phyloP scores from a whole-genome alignment of 1,284 basidiomycete genomes.

The Violaceomyces palustris region DNA sequence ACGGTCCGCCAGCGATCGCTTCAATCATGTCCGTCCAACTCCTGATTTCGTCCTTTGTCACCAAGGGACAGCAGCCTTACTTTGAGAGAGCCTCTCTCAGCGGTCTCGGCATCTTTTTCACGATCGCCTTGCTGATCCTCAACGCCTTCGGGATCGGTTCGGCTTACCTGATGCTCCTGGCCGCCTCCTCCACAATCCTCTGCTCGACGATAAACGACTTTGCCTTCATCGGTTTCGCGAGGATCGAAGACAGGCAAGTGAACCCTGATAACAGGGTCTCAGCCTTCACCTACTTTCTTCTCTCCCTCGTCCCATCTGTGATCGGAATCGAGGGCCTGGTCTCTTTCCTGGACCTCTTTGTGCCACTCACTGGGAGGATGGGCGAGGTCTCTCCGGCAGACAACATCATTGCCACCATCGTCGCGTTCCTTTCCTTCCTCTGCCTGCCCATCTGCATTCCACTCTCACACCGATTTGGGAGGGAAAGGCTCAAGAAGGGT shows the following conservation, averaged over 20 bases:
- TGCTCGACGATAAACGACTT: conserved; percentile 43
- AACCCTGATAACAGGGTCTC: conserved; percentile 40
- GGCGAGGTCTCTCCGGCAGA: conserved; percentile 62
- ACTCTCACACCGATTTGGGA: conserved; percentile 67
- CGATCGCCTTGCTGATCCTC: conserved; percentile 23
- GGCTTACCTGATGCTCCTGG: conserved; percentile 64
- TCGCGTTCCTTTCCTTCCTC: conserved; percentile 58
- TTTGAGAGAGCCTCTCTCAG: conserved; percentile 43
- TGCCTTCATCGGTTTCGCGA: conserved; percentile 27
- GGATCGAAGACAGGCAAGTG: conserved; percentile 31
- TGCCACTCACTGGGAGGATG: conserved; percentile 69
- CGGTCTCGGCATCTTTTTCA: conserved; percentile 34
- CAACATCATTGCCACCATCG: conserved; percentile 72
- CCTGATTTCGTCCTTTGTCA: conserved; percentile 60
- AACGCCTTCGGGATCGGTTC: conserved; percentile 68
- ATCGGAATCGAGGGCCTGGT: conserved; percentile 68
- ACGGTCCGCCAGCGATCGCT: conserved; percentile 64
- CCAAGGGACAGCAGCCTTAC: conserved; percentile 49
- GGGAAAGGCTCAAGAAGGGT: conserved; percentile 49
- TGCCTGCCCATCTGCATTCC: conserved; percentile 63
- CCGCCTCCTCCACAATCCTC: conserved; percentile 57
- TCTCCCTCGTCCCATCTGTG: conserved; percentile 60
- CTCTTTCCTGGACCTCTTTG: conserved; percentile 76
- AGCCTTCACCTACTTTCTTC: conserved; percentile 31
- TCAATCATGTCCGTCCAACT: conserved; percentile 64